Percentiles rank a stretch among this genome's conserved stretches.
Evolutionary conservation across 192 early-diverging fungal species (phyloP).

Genomic region (Allomyces macrogynus): DNA sequence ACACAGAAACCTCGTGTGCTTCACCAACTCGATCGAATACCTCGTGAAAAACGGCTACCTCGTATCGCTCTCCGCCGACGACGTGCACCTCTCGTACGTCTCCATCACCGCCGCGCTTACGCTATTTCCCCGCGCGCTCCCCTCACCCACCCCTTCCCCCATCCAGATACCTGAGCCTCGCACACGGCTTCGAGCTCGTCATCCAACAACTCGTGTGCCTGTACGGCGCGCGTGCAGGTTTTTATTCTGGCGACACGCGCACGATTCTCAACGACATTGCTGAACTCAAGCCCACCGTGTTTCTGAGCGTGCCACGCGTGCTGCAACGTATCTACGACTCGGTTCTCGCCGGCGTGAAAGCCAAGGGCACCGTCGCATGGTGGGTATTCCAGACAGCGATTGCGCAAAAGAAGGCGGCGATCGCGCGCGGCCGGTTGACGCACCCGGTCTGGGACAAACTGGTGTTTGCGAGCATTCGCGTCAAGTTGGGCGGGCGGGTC

Average conservation of each 20-base stretch:
- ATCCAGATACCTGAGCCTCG: constrained; percentile 51
- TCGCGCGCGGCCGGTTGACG: constrained; percentile 28
- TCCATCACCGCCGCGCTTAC: too few species aligned
- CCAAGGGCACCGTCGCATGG: constrained; percentile 36
- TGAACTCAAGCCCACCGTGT: constrained; percentile 62
- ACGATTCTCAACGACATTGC: constrained; percentile 67
- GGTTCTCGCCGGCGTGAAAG: constrained; percentile 40
- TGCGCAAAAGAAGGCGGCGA: constrained; percentile 23
- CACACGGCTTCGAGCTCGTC: constrained; percentile 70
- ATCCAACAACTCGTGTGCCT: constrained; percentile 24
- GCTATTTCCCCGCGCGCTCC: too few species aligned
- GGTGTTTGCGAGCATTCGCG: constrained; percentile 58
- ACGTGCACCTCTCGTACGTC: constrained; percentile 20
- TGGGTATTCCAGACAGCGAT: constrained; percentile 40
- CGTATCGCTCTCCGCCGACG: constrained; percentile 12
- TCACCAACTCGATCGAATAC: neutral
- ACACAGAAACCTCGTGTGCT: neutral
- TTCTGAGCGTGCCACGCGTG: constrained; percentile 78
- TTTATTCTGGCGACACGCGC: constrained; percentile 48
- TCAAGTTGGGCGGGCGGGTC: constrained; percentile 59
- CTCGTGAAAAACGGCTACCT: constrained; percentile 15
- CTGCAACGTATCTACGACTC: constrained; percentile 82
- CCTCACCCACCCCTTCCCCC: too few species aligned
- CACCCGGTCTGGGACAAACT: constrained; percentile 60
- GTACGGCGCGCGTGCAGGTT: constrained; percentile 49